A percentile compares a stretch with the other conserved stretches of the same genome.
phyloP scores from a whole-genome alignment of 495 filamentous ascomycete species.

The Penicillium angulare region DNA sequence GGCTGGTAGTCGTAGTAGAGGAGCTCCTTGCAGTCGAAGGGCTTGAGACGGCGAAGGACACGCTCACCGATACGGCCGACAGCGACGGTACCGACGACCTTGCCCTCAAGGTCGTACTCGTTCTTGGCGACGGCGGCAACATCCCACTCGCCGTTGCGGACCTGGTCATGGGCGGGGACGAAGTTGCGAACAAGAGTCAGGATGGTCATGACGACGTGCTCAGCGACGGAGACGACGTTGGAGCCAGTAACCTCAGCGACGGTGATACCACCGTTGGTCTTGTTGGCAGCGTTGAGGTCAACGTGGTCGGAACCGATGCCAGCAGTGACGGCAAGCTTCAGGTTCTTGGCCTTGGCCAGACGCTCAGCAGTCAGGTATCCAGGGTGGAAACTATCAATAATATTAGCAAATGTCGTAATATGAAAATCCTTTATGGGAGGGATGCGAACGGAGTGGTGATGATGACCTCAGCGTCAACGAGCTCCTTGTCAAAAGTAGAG shows the following conservation, averaged over 20 bases:
- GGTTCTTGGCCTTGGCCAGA: constrained; percentile 96
- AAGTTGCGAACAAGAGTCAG: constrained; percentile 96
- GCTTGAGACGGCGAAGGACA: constrained; percentile 88
- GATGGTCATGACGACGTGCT: constrained; percentile 99
- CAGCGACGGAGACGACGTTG: constrained; percentile 86
- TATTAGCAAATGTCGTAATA: constrained; percentile 8
- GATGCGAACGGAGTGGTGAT: constrained; percentile 91
- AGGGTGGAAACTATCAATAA: constrained; percentile 82
- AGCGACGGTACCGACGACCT: constrained; percentile 96
- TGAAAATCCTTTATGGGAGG: background rate
- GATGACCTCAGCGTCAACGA: constrained; percentile 96
- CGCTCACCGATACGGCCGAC: constrained; percentile 98
- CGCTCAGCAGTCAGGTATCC: constrained; percentile 97
- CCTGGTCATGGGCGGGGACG: constrained; percentile 93
- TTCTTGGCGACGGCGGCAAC: constrained; percentile 96
- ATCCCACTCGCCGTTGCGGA: constrained; percentile 86
- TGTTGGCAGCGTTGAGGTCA: constrained; percentile 95
- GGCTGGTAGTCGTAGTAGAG: constrained; percentile 99
- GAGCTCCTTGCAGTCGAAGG: constrained; percentile 99
- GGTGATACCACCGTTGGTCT: constrained; percentile 95
- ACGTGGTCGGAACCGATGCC: constrained; percentile 98
- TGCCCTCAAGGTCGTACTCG: constrained; percentile 94
- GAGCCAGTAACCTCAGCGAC: constrained; percentile 96
- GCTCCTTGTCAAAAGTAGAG: constrained; percentile 91
- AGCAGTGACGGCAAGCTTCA: constrained; percentile 94